Base-by-base conservation (phyloP, 306 rosid genomes). In the Pterocarpus santalinus region DNA sequence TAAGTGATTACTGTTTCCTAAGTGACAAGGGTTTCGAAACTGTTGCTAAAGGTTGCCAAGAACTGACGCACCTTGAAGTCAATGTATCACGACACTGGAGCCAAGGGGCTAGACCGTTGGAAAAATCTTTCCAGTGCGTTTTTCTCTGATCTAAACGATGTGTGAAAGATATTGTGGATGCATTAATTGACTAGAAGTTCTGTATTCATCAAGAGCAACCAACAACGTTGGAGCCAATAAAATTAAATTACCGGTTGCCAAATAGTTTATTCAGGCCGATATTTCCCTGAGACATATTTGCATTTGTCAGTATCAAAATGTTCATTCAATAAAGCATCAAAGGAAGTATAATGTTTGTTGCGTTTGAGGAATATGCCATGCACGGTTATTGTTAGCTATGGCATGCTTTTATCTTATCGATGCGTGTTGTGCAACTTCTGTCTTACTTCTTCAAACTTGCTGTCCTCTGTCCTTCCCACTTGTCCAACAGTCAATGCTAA, bases 81-180 rank as follows among this genome's bases (percentile, higher is more conserved):
- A 91, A 93, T 39, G 97, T 97, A 13, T 91, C 97, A 90, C 84
- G 87, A 93, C 83, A 89, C 90, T 70, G 91, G 97, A 80, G 87
- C 87, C 69, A 28, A 78, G 80, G 94, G 94, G 65, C 79, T 90
- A 32, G 91, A 91, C 87, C 80, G 82, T 93, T 72, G 98, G 91
- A 43, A 81, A 91, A 81, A 82, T 90, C 90, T 83, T 91, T 90
- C 92, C 77, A 15, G 94, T 93, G 8, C 5, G 90, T 85, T 77
- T 75, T 70, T 75, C 56, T 61, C 72, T 65, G 61, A 73, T 30
- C 55, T 58, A 76, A 57, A 52, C 71, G 51, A 15, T 90, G 52
- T n/a, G 3, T 56, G 33, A 56, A 17, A 56, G 1, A 56, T 56
- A 14, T 30, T 36, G 11, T 65, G 44, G 68, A 63, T 63, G 43